Evolutionary conservation across 768 basidiomycete species (phyloP).

Genomic region (Xerocomellus dryophilus): DNA sequence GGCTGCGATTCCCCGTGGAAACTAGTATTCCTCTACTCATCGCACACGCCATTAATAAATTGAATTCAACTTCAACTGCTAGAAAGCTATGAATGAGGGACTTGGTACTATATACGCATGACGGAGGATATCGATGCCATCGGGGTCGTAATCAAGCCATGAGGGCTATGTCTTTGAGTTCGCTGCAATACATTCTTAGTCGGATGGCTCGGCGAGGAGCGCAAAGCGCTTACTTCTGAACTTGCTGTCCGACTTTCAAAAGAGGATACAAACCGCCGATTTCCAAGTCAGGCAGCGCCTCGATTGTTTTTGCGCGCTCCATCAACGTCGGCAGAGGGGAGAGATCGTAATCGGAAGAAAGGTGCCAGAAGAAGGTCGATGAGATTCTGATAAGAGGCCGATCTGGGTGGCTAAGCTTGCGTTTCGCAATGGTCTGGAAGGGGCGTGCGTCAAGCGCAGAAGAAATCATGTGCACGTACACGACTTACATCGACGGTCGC

Average conservation of each 20-base stretch:
- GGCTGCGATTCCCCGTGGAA: slow-evolving; percentile 25
- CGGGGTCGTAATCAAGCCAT: slow-evolving; percentile 51
- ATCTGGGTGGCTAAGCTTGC: slow-evolving; percentile 55
- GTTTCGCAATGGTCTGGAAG: slow-evolving; percentile 57
- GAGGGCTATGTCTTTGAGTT: slow-evolving; percentile 76
- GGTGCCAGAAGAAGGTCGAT: slow-evolving; percentile 95
- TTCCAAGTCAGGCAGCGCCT: slow-evolving; percentile 33
- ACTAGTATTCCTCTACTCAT: slow-evolving; percentile 6
- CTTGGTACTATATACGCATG: background rate
- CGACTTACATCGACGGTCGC: slow-evolving; percentile 64
- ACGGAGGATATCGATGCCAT: background rate
- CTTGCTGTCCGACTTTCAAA: slow-evolving; percentile 89
- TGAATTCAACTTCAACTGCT: slow-evolving; percentile 39
- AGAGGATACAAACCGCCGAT: slow-evolving; percentile 48
- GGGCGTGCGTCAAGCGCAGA: background rate
- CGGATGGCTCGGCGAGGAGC: background rate
- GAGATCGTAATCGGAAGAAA: slow-evolving; percentile 83
- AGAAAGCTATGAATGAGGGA: background rate
- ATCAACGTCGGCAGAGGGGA: slow-evolving; percentile 55
- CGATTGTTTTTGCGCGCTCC: slow-evolving; percentile 44
- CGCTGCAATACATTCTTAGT: slow-evolving; percentile 42
- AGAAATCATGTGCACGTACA: background rate
- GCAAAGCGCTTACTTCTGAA: slow-evolving; percentile 59
- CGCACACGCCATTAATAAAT: slow-evolving; percentile 3
- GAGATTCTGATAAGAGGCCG: slow-evolving; percentile 95